Percentiles rank a stretch among this genome's conserved stretches.
Conservation (phyloP, 108 stramenopile species). For the Pelagomonas calceolata region DNA sequence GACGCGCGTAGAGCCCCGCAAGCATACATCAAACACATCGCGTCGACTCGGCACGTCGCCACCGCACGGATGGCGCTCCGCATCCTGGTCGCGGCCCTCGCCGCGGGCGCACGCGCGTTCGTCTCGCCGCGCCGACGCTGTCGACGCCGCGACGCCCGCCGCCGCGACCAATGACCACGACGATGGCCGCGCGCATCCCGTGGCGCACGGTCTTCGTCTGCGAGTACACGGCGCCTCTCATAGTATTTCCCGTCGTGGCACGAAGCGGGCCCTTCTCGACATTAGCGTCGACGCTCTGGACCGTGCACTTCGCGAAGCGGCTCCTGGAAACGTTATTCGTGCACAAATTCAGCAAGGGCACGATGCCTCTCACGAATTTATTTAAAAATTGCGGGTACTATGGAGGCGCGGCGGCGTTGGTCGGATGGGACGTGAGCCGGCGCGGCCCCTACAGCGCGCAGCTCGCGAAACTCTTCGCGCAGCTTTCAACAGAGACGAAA, state of each 20-base stretch:
- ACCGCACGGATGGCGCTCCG: too few species aligned
- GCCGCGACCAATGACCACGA: too few species aligned
- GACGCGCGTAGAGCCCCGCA: too few species aligned
- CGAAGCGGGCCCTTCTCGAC: not conserved
- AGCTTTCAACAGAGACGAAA: not conserved
- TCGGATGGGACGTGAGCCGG: conserved; percentile 14
- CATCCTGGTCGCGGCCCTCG: too few species aligned
- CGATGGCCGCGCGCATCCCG: too few species aligned
- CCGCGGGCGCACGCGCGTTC: too few species aligned
- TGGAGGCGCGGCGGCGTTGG: conserved; percentile 6
- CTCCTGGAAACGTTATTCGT: conserved; percentile 21
- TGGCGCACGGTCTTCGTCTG: conserved; percentile 12
- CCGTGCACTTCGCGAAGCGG: conserved; percentile 19
- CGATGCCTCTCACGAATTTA: conserved; percentile 23
- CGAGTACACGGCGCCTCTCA: conserved; percentile 22
- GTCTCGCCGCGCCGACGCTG: too few species aligned
- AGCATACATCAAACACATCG: too few species aligned
- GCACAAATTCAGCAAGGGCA: conserved; percentile 19
- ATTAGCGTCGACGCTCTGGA: conserved; percentile 1
- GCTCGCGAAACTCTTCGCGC: conserved; percentile 1
- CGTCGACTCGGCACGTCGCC: too few species aligned
- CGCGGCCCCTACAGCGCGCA: too few species aligned
- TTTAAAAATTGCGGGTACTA: conserved; percentile 28
- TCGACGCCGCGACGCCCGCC: too few species aligned
- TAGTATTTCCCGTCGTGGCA: conserved; percentile 14